Conservation (phyloP, 2,329 filamentous ascomycete genomes). For the Venturia aucupariae region DNA sequence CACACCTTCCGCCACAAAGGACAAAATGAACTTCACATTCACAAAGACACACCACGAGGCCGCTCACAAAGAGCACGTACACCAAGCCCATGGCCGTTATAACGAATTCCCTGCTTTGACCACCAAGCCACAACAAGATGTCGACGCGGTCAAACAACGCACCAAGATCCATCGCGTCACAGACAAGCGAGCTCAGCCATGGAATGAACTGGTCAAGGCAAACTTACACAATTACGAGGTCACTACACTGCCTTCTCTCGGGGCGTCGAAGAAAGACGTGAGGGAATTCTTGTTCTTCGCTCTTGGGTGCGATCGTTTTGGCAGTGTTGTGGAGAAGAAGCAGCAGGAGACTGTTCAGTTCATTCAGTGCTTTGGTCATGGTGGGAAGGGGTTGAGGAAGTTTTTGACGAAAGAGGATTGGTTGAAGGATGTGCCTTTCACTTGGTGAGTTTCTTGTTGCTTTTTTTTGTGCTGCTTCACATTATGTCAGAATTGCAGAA, state of each 20-base stretch:
- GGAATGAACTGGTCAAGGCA: background rate
- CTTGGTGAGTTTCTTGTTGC: background rate
- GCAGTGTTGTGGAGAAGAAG: background rate
- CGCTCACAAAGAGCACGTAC: background rate
- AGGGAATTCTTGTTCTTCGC: background rate
- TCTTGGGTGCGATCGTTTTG: background rate
- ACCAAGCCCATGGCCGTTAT: background rate
- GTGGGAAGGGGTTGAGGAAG: background rate
- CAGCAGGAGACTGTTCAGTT: background rate
- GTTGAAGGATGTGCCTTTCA: background rate
- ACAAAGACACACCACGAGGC: background rate
- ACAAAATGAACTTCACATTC: background rate
- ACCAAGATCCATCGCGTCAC: background rate
- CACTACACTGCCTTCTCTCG: background rate
- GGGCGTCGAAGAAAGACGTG: background rate
- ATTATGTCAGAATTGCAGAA: background rate
- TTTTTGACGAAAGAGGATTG: background rate
- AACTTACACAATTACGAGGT: conserved; percentile 3
- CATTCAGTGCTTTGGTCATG: background rate
- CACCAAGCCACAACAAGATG: conserved; percentile 1
- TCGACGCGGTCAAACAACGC: background rate
- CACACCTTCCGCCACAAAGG: background rate
- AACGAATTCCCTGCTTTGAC: background rate
- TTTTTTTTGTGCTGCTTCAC: background rate
- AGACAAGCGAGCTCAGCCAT: background rate